Percentiles rank a stretch among this genome's conserved stretches.
These are phyloP conservation scores for Cordyceps militaris DNA, from an alignment of 2,329 filamentous ascomycete genomes.

Conservation along the genomic window DNA sequence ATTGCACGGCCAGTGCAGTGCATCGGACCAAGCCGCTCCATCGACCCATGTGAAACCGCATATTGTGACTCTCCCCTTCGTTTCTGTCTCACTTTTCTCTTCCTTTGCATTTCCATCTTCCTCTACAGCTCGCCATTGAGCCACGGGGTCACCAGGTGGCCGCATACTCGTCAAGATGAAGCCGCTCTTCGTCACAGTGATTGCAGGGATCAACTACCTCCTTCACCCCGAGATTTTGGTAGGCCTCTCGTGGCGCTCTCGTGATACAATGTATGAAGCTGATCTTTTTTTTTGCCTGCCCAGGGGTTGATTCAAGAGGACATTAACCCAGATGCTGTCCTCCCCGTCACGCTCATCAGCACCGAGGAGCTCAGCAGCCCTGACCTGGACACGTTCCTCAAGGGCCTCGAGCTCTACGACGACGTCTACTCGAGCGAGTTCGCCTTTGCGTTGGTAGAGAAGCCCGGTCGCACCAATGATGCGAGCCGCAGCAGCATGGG, in stretches of 20 bases:
- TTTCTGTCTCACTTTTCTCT: neutral
- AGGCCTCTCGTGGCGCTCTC: neutral
- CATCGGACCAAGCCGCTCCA: neutral
- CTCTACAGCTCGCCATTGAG: no score
- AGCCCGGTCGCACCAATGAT: constrained; percentile 22
- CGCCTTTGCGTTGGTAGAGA: constrained; percentile 32
- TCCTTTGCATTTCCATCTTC: neutral
- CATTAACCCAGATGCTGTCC: constrained; percentile 33
- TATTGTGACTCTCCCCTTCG: neutral
- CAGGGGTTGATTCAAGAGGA: constrained; percentile 36
- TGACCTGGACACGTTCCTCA: constrained; percentile 28
- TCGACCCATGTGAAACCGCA: neutral
- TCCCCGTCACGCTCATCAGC: constrained; percentile 34
- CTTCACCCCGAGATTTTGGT: constrained; percentile 13
- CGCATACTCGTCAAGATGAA: constrained; percentile 5
- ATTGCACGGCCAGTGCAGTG: neutral
- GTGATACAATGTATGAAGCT: no score
- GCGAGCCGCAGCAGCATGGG: neutral
- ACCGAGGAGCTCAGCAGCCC: constrained; percentile 29
- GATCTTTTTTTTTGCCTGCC: neutral
- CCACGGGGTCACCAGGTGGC: no score
- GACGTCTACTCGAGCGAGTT: constrained; percentile 35
- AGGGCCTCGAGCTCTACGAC: constrained; percentile 27
- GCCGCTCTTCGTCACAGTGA: constrained; percentile 11
- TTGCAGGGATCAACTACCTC: constrained; percentile 11